A percentile compares a stretch with the other conserved stretches of the same genome.
These are phyloP conservation scores for Stephania cephalantha DNA, from an alignment of 164 flowering plant species.

Conservation along the genomic window DNA sequence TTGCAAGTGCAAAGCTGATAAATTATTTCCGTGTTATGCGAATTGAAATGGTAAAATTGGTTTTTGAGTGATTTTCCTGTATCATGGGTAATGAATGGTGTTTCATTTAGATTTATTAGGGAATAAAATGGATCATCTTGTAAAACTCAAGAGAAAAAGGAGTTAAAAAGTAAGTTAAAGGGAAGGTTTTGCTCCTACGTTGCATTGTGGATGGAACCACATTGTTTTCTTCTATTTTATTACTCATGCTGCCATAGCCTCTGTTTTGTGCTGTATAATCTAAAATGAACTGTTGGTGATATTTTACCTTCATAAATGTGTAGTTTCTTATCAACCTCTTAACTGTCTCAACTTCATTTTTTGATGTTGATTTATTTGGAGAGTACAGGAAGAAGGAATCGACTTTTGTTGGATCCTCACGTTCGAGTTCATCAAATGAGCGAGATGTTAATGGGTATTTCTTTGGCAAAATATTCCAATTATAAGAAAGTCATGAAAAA, in stretches of 20 bases:
- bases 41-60: background rate
- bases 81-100: background rate
- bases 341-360: slow-evolving; percentile 1
- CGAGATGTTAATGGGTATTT: slow-evolving; percentile 51
- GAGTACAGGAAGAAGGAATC: slow-evolving; percentile 29
- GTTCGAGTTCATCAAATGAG: slow-evolving; percentile 35
- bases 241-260: too few species aligned
- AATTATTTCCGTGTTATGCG: background rate
- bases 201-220: too few species aligned
- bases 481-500: background rate
- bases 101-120: too few species aligned
- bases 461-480: background rate
- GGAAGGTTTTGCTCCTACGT: too few species aligned
- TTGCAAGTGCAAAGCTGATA: background rate
- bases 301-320: background rate
- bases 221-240: too few species aligned
- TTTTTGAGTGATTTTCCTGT: background rate
- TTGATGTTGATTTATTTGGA: background rate
- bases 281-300: background rate
- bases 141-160: too few species aligned
- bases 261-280: too few species aligned
- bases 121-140: background rate
- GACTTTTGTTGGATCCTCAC: slow-evolving; percentile 23
- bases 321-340: background rate
- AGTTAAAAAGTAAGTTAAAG: too few species aligned